phyloP scores from a whole-genome alignment of 2,329 filamentous ascomycete genomes.

The Microcyclospora tardicrescens region DNA sequence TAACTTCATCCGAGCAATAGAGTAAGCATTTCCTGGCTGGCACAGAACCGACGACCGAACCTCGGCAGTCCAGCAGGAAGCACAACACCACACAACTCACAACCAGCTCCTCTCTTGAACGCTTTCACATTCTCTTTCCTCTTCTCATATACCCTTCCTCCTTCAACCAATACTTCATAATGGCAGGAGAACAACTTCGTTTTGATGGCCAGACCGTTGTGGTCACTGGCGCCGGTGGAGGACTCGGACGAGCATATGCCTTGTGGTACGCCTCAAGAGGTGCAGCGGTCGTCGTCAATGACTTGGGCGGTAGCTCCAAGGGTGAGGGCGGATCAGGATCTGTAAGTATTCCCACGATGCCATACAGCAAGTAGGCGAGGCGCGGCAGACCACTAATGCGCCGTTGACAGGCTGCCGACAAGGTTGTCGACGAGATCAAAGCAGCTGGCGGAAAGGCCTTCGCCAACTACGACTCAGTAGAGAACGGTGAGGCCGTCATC shows the following conservation, averaged over 20 bases:
- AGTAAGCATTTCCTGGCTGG: too few species aligned
- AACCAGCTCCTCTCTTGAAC: too few species aligned
- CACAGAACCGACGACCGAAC: too few species aligned
- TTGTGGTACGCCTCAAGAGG: constrained; percentile 84
- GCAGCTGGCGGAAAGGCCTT: constrained; percentile 86
- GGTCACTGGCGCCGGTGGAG: constrained; percentile 74
- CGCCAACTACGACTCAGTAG: constrained; percentile 92
- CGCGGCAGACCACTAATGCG: constrained; percentile 2
- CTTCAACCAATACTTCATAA: constrained; percentile 13
- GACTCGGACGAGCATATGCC: constrained; percentile 69
- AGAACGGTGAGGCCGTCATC: constrained; percentile 89
- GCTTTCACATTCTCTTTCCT: too few species aligned
- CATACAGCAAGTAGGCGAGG: neutral
- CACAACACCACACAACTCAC: too few species aligned
- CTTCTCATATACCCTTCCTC: too few species aligned
- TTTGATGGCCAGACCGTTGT: constrained; percentile 85
- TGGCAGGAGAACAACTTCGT: constrained; percentile 55
- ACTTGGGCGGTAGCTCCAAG: constrained; percentile 84
- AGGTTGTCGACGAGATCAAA: constrained; percentile 72
- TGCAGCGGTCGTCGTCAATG: constrained; percentile 92
- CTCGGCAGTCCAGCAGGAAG: too few species aligned
- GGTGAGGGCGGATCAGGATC: constrained; percentile 52
- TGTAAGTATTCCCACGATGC: neutral
- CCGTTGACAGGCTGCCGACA: constrained; percentile 56
- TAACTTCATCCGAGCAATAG: too few species aligned